Conservation (phyloP, 2,329 filamentous ascomycete species). For the Septoria petroselini region DNA sequence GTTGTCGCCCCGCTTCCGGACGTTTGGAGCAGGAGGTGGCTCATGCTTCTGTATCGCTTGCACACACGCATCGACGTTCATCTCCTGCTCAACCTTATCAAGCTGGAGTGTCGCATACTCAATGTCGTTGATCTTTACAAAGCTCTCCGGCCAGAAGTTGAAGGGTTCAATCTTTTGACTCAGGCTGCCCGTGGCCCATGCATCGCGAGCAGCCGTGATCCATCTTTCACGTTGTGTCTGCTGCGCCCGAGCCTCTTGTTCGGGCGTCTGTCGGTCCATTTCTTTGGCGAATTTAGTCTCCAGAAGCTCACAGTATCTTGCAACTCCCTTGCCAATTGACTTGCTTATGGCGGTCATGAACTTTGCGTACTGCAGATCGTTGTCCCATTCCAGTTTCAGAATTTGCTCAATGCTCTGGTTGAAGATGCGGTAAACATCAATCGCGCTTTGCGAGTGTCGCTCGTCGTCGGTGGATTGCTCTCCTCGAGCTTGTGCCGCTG, state of each 20-base stretch:
- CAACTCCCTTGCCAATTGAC: constrained; percentile 76
- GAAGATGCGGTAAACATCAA: constrained; percentile 92
- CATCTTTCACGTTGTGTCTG: constrained; percentile 89
- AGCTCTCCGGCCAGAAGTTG: constrained; percentile 91
- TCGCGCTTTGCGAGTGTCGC: constrained; percentile 86
- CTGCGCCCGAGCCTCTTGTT: constrained; percentile 73
- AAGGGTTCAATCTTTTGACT: constrained; percentile 95
- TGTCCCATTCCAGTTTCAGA: constrained; percentile 82
- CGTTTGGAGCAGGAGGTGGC: constrained; percentile 65
- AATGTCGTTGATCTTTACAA: constrained; percentile 97
- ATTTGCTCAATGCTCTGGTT: constrained; percentile 88
- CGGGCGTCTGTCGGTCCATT: constrained; percentile 87
- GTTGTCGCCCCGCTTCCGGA: constrained; percentile 59
- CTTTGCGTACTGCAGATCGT: constrained; percentile 87
- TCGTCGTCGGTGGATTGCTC: constrained; percentile 68
- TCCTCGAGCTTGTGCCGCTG: constrained; percentile 51
- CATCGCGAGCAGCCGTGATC: constrained; percentile 89
- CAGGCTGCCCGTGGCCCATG: constrained; percentile 65
- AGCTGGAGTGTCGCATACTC: constrained; percentile 91
- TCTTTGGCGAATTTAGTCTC: constrained; percentile 82
- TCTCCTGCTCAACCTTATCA: constrained; percentile 81
- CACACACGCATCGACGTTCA: constrained; percentile 89
- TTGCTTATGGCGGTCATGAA: constrained; percentile 95
- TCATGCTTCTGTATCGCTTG: constrained; percentile 72
- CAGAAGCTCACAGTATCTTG: constrained; percentile 84